Evolutionary conservation across 2,329 filamentous ascomycete genomes (phyloP).

Genomic region (Fusarium brevicatenulatum): DNA sequence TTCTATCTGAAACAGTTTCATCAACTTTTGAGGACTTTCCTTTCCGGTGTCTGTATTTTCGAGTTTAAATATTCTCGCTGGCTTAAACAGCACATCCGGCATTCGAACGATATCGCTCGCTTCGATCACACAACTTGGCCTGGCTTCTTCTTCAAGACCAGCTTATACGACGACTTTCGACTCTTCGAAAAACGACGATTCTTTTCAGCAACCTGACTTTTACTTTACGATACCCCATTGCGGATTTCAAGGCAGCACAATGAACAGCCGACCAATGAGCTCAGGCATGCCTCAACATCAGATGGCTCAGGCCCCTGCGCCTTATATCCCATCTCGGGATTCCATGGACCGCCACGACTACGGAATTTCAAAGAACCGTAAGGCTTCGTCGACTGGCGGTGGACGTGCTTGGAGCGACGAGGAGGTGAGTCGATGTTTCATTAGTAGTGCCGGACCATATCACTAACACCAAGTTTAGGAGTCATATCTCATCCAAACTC

Average conservation of each 20-base stretch:
- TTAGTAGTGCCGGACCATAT: background rate
- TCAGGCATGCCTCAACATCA: constrained; percentile 62
- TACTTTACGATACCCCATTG: constrained; percentile 37
- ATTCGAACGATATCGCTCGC: constrained; percentile 30
- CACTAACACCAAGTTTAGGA: constrained; percentile 63
- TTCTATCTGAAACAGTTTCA: constrained; percentile 11
- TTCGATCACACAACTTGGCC: constrained; percentile 29
- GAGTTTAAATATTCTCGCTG: constrained; percentile 42
- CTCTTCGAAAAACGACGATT: constrained; percentile 31
- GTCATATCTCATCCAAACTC: constrained; percentile 83
- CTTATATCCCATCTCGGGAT: constrained; percentile 64
- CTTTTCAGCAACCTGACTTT: constrained; percentile 10
- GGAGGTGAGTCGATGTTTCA: constrained; percentile 65
- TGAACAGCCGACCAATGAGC: constrained; percentile 33
- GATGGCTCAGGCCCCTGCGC: constrained; percentile 55
- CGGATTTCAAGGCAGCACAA: constrained; percentile 33
- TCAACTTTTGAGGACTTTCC: constrained; percentile 1
- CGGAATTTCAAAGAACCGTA: constrained; percentile 72
- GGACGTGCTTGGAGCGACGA: constrained; percentile 87
- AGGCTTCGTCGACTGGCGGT: constrained; percentile 75
- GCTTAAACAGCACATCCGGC: constrained; percentile 38
- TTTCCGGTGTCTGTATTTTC: constrained; percentile 41
- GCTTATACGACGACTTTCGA: constrained; percentile 33
- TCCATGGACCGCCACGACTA: constrained; percentile 67
- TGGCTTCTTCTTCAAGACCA: constrained; percentile 14